Base-by-base conservation (phyloP, 116 monocot species). In the Cymodocea nodosa region DNA sequence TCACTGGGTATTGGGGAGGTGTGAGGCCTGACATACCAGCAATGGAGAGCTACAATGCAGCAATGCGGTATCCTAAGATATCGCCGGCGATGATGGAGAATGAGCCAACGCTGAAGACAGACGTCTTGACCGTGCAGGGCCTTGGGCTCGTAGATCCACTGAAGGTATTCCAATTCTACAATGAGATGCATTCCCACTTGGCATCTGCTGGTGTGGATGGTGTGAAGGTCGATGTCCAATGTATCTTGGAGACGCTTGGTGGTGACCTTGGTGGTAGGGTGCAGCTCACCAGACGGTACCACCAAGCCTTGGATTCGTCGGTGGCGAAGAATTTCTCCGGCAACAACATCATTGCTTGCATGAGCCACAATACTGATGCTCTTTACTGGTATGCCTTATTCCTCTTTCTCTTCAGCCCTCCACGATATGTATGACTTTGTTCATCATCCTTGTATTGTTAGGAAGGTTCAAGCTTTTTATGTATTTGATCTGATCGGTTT, bases 311-410 rank as follows among this genome's bases (percentile, higher is more conserved):
- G 23, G 97, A 97, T 25, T 80, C 91, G 0, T 91, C 91, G 14
- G 69, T 97, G 11, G 74, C 81, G 0, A 87, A 80, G 78, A 90
- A 97, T 39, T 97, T 97, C 71, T 73, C 77, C 0, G 97, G 82
- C 52, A 97, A 91, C 61, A 85, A 87, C n/a, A 83, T 83, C 70
- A 97, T 97, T 61, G 90, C 91, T n/a, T 97, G 97, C 70, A 91
- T 97, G 97, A 83, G 83, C 80, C 97, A 97, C 24, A 83, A 78
- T 80, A 85, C 88, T 6, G 97, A 97, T 57, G 85, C 81, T 0
- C 74, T 97, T 16, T 97, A 88, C 76, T 83, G 89, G 89, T 93
- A 60, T 4, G 70, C 51, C 15, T 64, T 11, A 39, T 62, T 36
- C 35, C 7, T 54, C 54, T 67, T n/a, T 8, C 35, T 55, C 67